Percentiles rank a stretch among this genome's conserved stretches.
Evolutionary conservation across 352 stramenopile species (phyloP).

Genomic region (Aphanomyces stellatus): DNA sequence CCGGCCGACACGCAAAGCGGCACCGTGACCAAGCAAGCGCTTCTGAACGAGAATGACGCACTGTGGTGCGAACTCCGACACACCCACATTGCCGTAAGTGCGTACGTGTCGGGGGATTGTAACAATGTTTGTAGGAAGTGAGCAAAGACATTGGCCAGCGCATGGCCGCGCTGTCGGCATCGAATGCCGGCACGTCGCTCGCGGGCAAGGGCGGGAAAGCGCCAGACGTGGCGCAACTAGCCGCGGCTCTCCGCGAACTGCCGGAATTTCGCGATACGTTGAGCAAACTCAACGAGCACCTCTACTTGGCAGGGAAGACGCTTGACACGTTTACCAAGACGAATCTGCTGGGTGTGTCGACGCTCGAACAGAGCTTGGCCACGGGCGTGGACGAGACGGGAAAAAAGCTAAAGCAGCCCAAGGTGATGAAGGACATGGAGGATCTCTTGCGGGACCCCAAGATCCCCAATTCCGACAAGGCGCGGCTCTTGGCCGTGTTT

Average conservation of each 20-base stretch:
- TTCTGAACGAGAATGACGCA: conserved; percentile 96
- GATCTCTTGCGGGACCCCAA: conserved; percentile 80
- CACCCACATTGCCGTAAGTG: conserved; percentile 87
- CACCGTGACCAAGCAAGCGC: conserved; percentile 78
- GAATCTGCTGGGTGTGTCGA: conserved; percentile 83
- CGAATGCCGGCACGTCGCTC: conserved; percentile 71
- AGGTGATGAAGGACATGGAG: conserved; percentile 83
- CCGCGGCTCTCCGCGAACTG: conserved; percentile 86
- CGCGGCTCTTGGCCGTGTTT: conserved; percentile 90
- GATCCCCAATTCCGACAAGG: conserved; percentile 64
- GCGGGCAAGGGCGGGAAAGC: conserved; percentile 55
- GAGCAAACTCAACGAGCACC: conserved; percentile 91
- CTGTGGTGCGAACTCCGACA: conserved; percentile 95
- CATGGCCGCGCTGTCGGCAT: conserved; percentile 64
- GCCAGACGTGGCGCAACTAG: conserved; percentile 88
- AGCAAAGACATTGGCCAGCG: conserved; percentile 71
- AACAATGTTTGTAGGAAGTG: conserved; percentile 33
- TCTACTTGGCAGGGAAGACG: conserved; percentile 90
- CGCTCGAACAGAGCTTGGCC: conserved; percentile 92
- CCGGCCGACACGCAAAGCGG: conserved; percentile 77
- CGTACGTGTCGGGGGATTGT: neutral
- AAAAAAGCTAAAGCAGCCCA: conserved; percentile 76
- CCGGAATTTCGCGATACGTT: conserved; percentile 94
- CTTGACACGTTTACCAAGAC: conserved; percentile 90
- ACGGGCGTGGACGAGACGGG: conserved; percentile 92